Conservation (phyloP, 306 rosid species). For the Benincasa hispida region DNA sequence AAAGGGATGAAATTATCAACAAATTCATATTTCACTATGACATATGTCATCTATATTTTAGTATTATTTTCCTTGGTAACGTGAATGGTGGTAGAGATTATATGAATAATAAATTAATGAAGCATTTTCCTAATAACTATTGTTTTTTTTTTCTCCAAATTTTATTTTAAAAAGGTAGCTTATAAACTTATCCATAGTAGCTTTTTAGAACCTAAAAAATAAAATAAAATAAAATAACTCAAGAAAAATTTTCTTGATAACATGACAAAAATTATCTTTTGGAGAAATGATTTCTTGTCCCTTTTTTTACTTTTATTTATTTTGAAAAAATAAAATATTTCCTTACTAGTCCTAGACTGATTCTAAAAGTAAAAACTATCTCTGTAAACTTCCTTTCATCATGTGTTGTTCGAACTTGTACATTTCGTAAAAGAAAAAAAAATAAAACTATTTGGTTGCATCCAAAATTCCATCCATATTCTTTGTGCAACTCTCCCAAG, state of each 20-base stretch:
- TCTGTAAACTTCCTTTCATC: too few relatives aligned
- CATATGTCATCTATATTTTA: constrained; percentile 1
- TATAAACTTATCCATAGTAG: neutral
- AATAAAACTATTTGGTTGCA: too few relatives aligned
- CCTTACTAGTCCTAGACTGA: too few relatives aligned
- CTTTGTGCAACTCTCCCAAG: too few relatives aligned
- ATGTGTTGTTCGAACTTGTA: too few relatives aligned
- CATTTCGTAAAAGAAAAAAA: too few relatives aligned
- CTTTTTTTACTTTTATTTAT: too few relatives aligned
- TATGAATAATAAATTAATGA: constrained; percentile 1
- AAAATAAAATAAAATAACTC: neutral
- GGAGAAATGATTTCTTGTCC: neutral
- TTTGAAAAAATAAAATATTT: too few relatives aligned
- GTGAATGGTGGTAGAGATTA: constrained; percentile 20
- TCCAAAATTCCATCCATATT: too few relatives aligned
- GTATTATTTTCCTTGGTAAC: constrained; percentile 10
- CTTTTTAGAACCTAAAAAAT: neutral
- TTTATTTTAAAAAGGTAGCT: neutral
- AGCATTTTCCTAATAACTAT: neutral
- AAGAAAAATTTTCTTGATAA: neutral
- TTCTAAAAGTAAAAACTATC: too few relatives aligned
- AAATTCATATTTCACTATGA: neutral
- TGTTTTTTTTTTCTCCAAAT: neutral
- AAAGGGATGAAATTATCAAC: neutral
- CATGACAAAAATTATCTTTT: neutral